Conservation (phyloP, 805 yeast genomes). For the Myxozyma melibiosi region DNA sequence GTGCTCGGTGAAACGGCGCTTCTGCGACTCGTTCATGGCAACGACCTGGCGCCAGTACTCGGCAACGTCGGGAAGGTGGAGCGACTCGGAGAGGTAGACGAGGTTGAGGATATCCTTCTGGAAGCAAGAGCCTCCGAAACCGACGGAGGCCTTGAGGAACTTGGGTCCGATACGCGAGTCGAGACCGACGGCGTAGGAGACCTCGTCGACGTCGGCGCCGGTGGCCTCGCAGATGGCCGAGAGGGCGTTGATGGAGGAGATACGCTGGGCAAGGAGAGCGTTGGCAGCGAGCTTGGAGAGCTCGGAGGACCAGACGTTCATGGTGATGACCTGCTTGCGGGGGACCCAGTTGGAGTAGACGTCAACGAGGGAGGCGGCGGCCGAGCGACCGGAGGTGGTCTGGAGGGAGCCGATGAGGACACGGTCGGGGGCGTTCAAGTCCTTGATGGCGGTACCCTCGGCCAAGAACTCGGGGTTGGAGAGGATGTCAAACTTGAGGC, state of each 20-base stretch:
- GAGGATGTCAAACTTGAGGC: constrained; percentile 38
- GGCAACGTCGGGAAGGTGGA: constrained; percentile 40
- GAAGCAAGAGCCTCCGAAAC: constrained; percentile 41
- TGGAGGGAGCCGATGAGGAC: constrained; percentile 40
- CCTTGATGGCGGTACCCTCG: constrained; percentile 40
- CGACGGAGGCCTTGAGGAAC: constrained; percentile 40
- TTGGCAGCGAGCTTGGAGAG: constrained; percentile 41
- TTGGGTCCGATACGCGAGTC: constrained; percentile 40
- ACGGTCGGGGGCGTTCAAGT: constrained; percentile 39
- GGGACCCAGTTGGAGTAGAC: constrained; percentile 41
- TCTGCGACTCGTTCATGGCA: constrained; percentile 41
- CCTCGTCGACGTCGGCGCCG: constrained; percentile 41
- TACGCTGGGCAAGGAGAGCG: constrained; percentile 40
- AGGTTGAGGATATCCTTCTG: constrained; percentile 40
- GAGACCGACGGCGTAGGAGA: constrained; percentile 39
- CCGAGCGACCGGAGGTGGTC: constrained; percentile 35
- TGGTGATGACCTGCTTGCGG: constrained; percentile 37
- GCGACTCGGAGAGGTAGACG: constrained; percentile 39
- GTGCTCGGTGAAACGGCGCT: constrained; percentile 38
- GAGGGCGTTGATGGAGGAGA: constrained; percentile 41
- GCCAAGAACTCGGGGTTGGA: constrained; percentile 42
- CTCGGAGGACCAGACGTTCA: constrained; percentile 41
- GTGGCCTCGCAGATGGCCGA: constrained; percentile 42
- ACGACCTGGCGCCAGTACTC: constrained; percentile 39
- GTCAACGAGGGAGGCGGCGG: constrained; percentile 40